phyloP scores from a whole-genome alignment of 495 filamentous ascomycete species.

The Xylaria curta region DNA sequence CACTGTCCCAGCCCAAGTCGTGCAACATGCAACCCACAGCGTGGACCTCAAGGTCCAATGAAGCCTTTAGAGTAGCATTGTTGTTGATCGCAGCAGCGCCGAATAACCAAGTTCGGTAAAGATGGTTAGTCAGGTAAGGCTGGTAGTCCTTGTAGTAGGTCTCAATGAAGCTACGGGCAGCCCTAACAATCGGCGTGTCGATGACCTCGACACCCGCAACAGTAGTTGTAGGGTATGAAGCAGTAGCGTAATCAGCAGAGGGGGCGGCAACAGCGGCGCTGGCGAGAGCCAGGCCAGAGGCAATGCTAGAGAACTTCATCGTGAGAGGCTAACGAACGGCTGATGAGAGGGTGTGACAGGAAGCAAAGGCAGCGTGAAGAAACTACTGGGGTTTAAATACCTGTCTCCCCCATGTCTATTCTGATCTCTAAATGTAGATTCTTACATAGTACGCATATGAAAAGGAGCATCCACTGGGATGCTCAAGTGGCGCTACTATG shows the following conservation, averaged over 20 bases:
- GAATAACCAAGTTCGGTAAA: constrained; percentile 17
- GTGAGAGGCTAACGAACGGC: neutral
- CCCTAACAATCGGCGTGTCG: constrained; percentile 21
- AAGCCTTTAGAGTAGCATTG: constrained; percentile 41
- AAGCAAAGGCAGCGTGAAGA: neutral
- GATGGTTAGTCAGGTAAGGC: constrained; percentile 14
- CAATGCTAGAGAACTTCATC: constrained; percentile 23
- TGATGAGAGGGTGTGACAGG: neutral
- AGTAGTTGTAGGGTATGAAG: neutral
- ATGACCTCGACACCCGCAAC: constrained; percentile 21
- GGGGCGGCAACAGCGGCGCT: constrained; percentile 6
- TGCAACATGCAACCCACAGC: constrained; percentile 58
- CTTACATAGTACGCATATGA: neutral
- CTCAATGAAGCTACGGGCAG: constrained; percentile 6
- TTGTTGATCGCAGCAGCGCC: constrained; percentile 33
- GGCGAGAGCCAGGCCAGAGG: constrained; percentile 19
- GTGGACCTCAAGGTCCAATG: constrained; percentile 55
- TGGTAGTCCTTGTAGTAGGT: constrained; percentile 21
- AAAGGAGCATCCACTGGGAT: neutral
- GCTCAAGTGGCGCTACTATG: neutral
- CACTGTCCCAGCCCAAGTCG: constrained; percentile 57
- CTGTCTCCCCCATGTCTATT: neutral
- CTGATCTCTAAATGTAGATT: neutral
- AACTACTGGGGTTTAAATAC: constrained; percentile 8
- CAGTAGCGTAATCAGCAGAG: too few species aligned